Evolutionary conservation across 2,329 filamentous ascomycete genomes (phyloP).

Genomic region (Cordyceps fumosorosea): DNA sequence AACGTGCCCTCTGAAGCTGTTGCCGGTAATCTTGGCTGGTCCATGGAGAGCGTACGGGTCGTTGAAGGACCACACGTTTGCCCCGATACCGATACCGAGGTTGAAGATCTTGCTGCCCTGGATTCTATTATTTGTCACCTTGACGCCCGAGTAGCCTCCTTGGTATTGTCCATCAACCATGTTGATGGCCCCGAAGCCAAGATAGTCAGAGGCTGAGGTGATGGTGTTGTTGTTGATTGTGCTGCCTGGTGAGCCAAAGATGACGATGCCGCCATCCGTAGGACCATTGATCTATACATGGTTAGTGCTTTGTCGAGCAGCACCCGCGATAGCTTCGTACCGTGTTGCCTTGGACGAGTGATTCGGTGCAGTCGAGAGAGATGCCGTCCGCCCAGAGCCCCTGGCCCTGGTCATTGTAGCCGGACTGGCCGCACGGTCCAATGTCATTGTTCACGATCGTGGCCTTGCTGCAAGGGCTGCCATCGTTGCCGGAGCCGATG

Average conservation of each 20-base stretch:
- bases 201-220: slow-evolving; percentile 17
- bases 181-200: slow-evolving; percentile 22
- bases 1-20: slow-evolving; percentile 18
- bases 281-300: slow-evolving; percentile 16
- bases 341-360: slow-evolving; percentile 18
- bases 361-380: slow-evolving; percentile 21
- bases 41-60: slow-evolving; percentile 16
- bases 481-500: slow-evolving; percentile 19
- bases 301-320: neutral
- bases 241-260: slow-evolving; percentile 21
- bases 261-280: slow-evolving; percentile 22
- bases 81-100: slow-evolving; percentile 21
- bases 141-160: slow-evolving; percentile 20
- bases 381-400: slow-evolving; percentile 20
- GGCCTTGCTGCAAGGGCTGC: slow-evolving; percentile 18
- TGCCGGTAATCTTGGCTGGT: slow-evolving; percentile 17
- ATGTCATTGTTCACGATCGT: slow-evolving; percentile 20
- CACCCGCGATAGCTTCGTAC: slow-evolving; percentile 10
- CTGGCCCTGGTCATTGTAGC: slow-evolving; percentile 17
- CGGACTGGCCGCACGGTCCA: slow-evolving; percentile 21
- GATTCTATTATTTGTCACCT: slow-evolving; percentile 20
- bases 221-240: slow-evolving; percentile 20
- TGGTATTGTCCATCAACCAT: slow-evolving; percentile 20
- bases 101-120: slow-evolving; percentile 18
- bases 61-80: slow-evolving; percentile 20